Percentiles rank a stretch among this genome's conserved stretches.
Conservation (phyloP, 2,329 filamentous ascomycete genomes). For the Xylariaceae sp. region DNA sequence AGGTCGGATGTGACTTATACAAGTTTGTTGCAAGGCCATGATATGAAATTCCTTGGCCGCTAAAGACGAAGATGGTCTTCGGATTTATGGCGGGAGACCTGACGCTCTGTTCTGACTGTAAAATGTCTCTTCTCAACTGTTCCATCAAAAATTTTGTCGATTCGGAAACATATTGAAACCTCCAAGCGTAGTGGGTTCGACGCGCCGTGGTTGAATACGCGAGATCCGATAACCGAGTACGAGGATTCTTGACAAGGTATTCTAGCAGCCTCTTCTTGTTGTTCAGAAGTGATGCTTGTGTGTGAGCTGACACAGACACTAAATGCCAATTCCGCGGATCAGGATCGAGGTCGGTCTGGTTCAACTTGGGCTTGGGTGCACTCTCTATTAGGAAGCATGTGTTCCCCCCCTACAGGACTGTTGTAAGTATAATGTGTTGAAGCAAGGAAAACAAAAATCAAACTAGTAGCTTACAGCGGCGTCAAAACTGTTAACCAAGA, state of each 20-base stretch:
- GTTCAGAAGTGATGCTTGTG: conserved; percentile 27
- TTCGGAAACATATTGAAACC: conserved; percentile 2
- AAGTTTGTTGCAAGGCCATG: conserved; percentile 14
- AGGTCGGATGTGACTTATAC: conserved; percentile 17
- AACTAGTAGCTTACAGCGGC: conserved; percentile 36
- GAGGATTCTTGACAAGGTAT: conserved; percentile 39
- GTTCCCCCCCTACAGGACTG: conserved; percentile 42
- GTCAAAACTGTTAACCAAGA: conserved; percentile 47
- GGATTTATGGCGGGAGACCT: not conserved
- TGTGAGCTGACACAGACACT: conserved; percentile 44
- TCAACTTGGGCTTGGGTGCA: conserved; percentile 31
- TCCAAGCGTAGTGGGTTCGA: conserved; percentile 30
- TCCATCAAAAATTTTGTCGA: conserved; percentile 11
- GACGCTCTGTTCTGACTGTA: not conserved
- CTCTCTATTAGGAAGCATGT: conserved; percentile 48
- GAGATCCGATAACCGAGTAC: conserved; percentile 38
- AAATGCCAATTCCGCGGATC: conserved; percentile 41
- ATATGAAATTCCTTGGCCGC: conserved; percentile 21
- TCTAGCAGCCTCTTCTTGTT: conserved; percentile 39
- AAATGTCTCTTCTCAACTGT: conserved; percentile 2
- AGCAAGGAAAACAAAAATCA: not conserved
- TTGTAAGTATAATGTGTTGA: not conserved
- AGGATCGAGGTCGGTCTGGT: conserved; percentile 7
- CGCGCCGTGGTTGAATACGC: conserved; percentile 53
- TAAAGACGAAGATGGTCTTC: conserved; percentile 19